phyloP scores from a whole-genome alignment of 176 grass and related monocot species.

The Oryza australiensis region DNA sequence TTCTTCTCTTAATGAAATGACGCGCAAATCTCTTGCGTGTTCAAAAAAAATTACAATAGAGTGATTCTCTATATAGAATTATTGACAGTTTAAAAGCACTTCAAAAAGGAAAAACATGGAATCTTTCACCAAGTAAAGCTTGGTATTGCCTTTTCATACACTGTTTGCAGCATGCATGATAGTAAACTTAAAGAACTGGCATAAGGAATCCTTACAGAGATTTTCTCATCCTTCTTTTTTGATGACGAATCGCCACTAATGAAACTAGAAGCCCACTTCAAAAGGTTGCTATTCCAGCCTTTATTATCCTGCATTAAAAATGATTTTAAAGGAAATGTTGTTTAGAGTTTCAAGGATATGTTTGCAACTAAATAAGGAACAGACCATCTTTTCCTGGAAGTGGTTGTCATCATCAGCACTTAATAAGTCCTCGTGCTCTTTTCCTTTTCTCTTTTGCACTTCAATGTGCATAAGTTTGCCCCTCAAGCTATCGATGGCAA shows the following conservation, averaged over 20 bases:
- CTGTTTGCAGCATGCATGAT: conserved; percentile 16
- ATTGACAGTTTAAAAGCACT: neutral
- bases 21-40: no score
- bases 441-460: conserved; percentile 86
- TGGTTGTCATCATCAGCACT: conserved; percentile 62
- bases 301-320: conserved; percentile 69
- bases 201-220: conserved; percentile 53
- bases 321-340: conserved; percentile 17
- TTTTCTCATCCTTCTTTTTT: conserved; percentile 61
- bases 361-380: conserved; percentile 31
- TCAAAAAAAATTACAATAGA: neutral
- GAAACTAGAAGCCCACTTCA: conserved; percentile 95
- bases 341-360: conserved; percentile 26
- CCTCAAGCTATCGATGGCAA: conserved; percentile 89
- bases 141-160: neutral
- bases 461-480: conserved; percentile 93
- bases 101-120: conserved; percentile 10
- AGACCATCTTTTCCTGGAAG: conserved; percentile 64
- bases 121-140: neutral
- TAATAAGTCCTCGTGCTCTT: conserved; percentile 81
- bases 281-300: conserved; percentile 91
- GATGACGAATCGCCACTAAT: conserved; percentile 76
- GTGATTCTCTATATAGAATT: conserved; percentile 29
- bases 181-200: conserved; percentile 6
- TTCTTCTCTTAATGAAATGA: no score